Evolutionary conservation across 148 eudicot species (phyloP), one percentile per base, ranked within the genome.

Genomic region (Diospyros kaki): DNA sequence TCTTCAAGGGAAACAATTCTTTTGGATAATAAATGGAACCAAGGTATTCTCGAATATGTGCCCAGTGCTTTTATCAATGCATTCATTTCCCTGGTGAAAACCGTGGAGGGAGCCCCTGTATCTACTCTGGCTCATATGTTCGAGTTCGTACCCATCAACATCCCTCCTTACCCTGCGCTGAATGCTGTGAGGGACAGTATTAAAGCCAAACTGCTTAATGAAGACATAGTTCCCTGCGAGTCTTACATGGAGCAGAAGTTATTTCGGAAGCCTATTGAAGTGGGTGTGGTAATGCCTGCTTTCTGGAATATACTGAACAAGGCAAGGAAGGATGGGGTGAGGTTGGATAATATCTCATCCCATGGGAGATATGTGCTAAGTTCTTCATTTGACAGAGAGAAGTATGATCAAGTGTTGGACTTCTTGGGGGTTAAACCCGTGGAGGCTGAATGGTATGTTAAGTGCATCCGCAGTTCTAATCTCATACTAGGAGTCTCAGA

Each of bases 401-500:
- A 79, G 71, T 89, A 89, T 70, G 55, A 84, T 70, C 74, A 74
- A 1, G 55, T 80, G 44, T 81, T 89, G 58, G n/a, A 73, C 1
- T 91, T 89, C 78, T 80, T 91, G 69, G 90, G 78, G n/a, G 81
- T 91, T 44, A 7, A 69, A 45, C 58, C 56, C 43, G 87, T 89
- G 39, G 86, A 75, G 28, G 42, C 51, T 46, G 90, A 81, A 43
- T 91, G 97, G 97, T 89, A 91, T 64, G 68, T 89, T 7, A 84
- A 79, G 72, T 89, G 91, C 82, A 85, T 91, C 46, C 69, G 72
- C 67, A 84, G 90, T 78, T 87, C 89, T 68, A 85, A 89, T 78
- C 83, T 91, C 64, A 83, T 91, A 9, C 58, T 75, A 74, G 89
- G 86, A 11, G 81, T 79, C 4, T 78, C 75, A 5, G 89, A 84